Base-by-base conservation (phyloP, 441 rosid species). In the Syzygium syzygioides region DNA sequence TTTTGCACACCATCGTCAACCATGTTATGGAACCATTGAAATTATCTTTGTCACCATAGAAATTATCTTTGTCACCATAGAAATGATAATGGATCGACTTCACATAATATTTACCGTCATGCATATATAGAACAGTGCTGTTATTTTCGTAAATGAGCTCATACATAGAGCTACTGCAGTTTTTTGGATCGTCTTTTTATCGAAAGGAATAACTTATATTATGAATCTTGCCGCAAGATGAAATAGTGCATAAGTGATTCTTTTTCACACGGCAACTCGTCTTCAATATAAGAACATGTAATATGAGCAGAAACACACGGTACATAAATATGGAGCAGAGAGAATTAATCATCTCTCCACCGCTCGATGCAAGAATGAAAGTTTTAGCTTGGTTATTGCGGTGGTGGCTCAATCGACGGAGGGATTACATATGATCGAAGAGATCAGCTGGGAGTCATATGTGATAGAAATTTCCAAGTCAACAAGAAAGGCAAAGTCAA, bases 21-120 rank as follows among this genome's bases (percentile, higher is more conserved):
- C 4, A 60, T 6, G 0, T 13, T 60, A 5, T 60, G 32, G 0
- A 0, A 13, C 66, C 66, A 2, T 5, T 0, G 32, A 60, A 60
- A 17, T 60, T 60, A 13, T 12, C 4, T 13, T 28, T 0, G 32
- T 0, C 0, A 13, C 66, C 66, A 2, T 5, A 0, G 32, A 60
- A 60, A 17, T 60, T 60, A 13, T 12, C 4, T 13, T 28, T 0
- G 6, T 60, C 66, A 28, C 0, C 1, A 60, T 60, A 60, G 13
- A 13, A 60, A 12, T 0, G 0, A 6, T 60, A 28, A 60, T 60
- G 0, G 14, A 28, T 28, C 0, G 32, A 60, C 66, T 28, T 60
- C 66, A 60, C 66, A 0, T 60, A 28, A 60, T 60, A 60, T 60
- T 8, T 28, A 60, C 32, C 8, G 28, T 0, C 66, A 4, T 0